Base-by-base conservation (phyloP, 1,284 basidiomycete species). In the Ustilago tritici region DNA sequence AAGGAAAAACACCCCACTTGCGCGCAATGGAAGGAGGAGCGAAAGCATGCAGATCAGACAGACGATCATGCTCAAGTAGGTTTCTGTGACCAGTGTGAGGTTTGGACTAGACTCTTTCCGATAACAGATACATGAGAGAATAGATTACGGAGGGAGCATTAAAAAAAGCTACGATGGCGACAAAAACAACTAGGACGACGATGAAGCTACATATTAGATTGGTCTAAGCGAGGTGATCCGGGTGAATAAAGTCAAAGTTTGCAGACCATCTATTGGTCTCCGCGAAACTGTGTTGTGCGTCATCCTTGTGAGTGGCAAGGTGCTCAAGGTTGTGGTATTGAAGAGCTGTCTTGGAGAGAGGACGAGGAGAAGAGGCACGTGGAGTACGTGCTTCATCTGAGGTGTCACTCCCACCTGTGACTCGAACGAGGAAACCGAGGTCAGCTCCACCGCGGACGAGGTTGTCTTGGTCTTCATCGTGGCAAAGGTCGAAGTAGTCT, bases 361-460 rank as follows among this genome's bases (percentile, higher is more conserved):
- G 69, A 11, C 60, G 43, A 14, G 76, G 76, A 9, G 76, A 78
- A 3, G 70, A 64, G 9, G 76, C 70, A 7, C 76, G 66, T 1
- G 76, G 76, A 11, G 76, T 78, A 4, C 66, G 57, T 17, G 76
- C 76, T 61, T 78, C 76, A 35, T 78, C 76, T 28, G 66, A 70
- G 11, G 70, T 70, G 28, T 78, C 70, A 59, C 70, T 74, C 31
- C 70, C 62, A 23, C 59, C 62, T 19, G 46, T 57, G 43, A 31
- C 40, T 10, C 55, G 34, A 35, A 61, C 28, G 36, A 50, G 54
- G 4, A 23, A 23, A n/a, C 19, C 58, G 28, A 9, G 36, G 7
- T 41, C 19, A 23, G 36, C n/a, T 6, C n/a, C 35, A 17, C 11
- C 19, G 19, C 23, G 54, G 23, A 56, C 7, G 17, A 49, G 56